These are phyloP conservation scores for Aureobasidium uvarum DNA, from an alignment of 2,329 filamentous ascomycete species.

Conservation along the genomic window DNA sequence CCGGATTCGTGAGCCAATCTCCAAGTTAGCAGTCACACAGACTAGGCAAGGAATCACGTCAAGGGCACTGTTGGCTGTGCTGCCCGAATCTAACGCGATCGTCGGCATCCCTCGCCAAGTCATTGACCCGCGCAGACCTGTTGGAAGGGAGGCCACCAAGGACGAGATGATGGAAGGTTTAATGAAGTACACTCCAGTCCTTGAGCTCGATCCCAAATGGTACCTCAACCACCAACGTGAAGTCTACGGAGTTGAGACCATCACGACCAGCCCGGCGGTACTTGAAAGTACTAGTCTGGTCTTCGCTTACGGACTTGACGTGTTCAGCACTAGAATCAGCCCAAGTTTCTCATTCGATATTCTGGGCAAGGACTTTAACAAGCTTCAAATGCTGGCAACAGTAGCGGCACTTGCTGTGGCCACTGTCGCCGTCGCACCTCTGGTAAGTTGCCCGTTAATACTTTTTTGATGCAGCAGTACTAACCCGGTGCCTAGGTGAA, in stretches of 20 bases:
- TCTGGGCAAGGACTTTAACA: constrained; percentile 90
- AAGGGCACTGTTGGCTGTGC: constrained; percentile 74
- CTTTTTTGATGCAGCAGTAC: constrained; percentile 25
- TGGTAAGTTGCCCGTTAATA: constrained; percentile 62
- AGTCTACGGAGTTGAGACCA: constrained; percentile 68
- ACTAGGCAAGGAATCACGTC: constrained; percentile 90
- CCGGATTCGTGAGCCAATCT: constrained; percentile 75
- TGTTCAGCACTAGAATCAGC: constrained; percentile 83
- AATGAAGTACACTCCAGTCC: constrained; percentile 67
- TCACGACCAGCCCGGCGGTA: constrained; percentile 72
- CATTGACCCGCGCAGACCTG: constrained; percentile 81
- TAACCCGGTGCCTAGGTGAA: constrained; percentile 43
- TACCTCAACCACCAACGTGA: constrained; percentile 80
- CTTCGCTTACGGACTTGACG: constrained; percentile 81
- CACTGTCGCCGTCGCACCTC: constrained; percentile 74
- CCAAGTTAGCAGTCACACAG: constrained; percentile 76
- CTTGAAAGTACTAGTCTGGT: constrained; percentile 91
- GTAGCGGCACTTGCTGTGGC: constrained; percentile 76
- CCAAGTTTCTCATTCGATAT: constrained; percentile 91
- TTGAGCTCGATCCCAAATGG: constrained; percentile 81
- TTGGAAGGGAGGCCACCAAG: constrained; percentile 77
- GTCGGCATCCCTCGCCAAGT: constrained; percentile 74
- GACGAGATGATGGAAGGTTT: constrained; percentile 82
- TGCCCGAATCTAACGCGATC: constrained; percentile 71
- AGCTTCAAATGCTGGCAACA: constrained; percentile 77